phyloP scores from a whole-genome alignment of 208 protist genomes.

The Spongospora subterranea region DNA sequence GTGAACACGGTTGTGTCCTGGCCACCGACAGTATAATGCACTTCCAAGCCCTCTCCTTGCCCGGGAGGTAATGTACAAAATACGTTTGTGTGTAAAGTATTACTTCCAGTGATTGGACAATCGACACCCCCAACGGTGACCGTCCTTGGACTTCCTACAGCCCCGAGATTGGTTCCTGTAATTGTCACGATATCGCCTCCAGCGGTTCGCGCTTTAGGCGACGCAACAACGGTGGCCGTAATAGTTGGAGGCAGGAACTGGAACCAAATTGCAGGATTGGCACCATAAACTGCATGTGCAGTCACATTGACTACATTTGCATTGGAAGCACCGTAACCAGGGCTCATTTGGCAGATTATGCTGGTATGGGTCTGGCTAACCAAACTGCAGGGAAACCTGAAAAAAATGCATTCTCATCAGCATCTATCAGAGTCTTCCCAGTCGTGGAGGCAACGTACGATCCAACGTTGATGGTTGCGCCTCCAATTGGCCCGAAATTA shows the following conservation, averaged over 20 bases:
- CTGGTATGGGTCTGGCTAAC: not conserved
- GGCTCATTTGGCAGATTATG: not conserved
- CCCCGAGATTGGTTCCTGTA: not conserved
- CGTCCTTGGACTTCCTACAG: not conserved
- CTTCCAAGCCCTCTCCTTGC: not conserved
- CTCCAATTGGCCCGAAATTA: not conserved
- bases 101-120: not conserved
- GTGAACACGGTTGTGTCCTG: not conserved
- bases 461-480: not conserved
- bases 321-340: not conserved
- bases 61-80: slow-evolving; percentile 4
- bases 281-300: not conserved
- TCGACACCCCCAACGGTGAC: not conserved
- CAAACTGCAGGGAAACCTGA: not conserved
- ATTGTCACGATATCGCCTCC: not conserved
- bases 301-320: not conserved
- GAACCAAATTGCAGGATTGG: not conserved
- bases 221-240: not conserved
- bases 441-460: not conserved
- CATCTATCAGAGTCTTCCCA: not conserved
- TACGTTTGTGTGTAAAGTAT: not conserved
- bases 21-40: not conserved
- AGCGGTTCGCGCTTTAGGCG: not conserved
- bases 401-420: not conserved
- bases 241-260: not conserved